These are phyloP conservation scores for Rhodotorula sp. DNA, from an alignment of 1,284 basidiomycete species.

Conservation along the genomic window DNA sequence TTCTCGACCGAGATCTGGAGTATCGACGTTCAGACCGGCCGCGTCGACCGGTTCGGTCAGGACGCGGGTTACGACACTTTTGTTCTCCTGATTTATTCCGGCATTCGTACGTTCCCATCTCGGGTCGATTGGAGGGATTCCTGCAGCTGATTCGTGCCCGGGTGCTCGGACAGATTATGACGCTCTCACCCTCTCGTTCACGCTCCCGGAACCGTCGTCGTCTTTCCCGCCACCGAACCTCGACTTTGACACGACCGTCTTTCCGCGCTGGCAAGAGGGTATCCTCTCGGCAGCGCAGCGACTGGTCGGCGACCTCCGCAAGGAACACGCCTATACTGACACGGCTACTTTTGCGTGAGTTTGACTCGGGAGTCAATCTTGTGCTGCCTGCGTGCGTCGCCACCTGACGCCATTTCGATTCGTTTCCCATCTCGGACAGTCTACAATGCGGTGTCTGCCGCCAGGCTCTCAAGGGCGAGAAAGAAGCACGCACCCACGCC, in stretches of 20 bases:
- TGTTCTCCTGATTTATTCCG: constrained; percentile 79
- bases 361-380: background rate
- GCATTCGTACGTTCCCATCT: constrained; percentile 60
- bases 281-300: constrained; percentile 66
- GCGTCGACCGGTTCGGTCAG: constrained; percentile 78
- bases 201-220: constrained; percentile 60
- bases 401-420: no score
- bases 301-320: constrained; percentile 68
- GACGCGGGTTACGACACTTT: constrained; percentile 50
- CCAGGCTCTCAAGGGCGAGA: constrained; percentile 82
- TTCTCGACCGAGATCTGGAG: constrained; percentile 81
- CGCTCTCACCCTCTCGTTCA: constrained; percentile 75
- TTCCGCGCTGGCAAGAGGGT: constrained; percentile 55
- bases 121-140: no score
- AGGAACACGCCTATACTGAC: constrained; percentile 80
- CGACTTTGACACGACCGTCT: constrained; percentile 84
- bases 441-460: constrained; percentile 48
- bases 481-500: constrained; percentile 82
- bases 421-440: background rate
- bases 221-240: constrained; percentile 45
- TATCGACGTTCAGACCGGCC: constrained; percentile 84
- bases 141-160: background rate
- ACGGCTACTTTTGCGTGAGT: constrained; percentile 68
- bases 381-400: background rate
- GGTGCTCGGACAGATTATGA: constrained; percentile 60